Percentiles rank a stretch among this genome's conserved stretches.
Conservation (phyloP, 768 basidiomycete genomes). For the Guyanaporus albipodus region DNA sequence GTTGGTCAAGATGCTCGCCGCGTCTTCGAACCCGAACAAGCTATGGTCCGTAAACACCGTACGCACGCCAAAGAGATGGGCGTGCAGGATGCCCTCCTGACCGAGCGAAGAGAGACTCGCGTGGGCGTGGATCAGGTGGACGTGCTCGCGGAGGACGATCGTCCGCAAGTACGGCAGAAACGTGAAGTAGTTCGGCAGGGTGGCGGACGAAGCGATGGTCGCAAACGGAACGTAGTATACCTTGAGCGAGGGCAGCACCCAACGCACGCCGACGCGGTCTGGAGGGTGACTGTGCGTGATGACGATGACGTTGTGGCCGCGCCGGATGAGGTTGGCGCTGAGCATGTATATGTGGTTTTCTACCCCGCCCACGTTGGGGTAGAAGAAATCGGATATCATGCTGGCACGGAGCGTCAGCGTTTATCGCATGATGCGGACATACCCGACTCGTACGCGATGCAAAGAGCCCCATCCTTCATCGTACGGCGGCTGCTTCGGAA, state of each 20-base stretch:
- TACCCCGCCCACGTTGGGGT: constrained; percentile 90
- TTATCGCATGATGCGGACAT: not conserved
- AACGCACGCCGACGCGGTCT: constrained; percentile 83
- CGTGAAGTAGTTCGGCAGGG: constrained; percentile 90
- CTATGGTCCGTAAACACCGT: constrained; percentile 98
- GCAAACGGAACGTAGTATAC: constrained; percentile 92
- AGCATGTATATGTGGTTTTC: constrained; percentile 97
- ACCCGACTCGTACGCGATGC: constrained; percentile 25
- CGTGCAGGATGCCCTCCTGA: constrained; percentile 89
- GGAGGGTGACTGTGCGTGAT: constrained; percentile 91
- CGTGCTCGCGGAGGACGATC: constrained; percentile 81
- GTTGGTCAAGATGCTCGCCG: constrained; percentile 95
- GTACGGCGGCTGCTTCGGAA: not conserved
- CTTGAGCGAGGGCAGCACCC: constrained; percentile 83
- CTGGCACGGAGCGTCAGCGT: constrained; percentile 36
- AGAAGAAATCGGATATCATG: constrained; percentile 97
- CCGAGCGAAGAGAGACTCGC: constrained; percentile 87
- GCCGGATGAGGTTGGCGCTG: constrained; percentile 71
- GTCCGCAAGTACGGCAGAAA: constrained; percentile 89
- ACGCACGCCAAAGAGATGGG: constrained; percentile 79
- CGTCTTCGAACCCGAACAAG: constrained; percentile 94
- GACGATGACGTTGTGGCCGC: constrained; percentile 91
- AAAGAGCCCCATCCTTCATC: constrained; percentile 27
- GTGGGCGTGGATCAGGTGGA: constrained; percentile 88
- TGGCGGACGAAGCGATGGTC: constrained; percentile 88